Evolutionary conservation across 345 rosid genomes (phyloP), one percentile per base, ranked within the genome.

Genomic region (Nephelium lappaceum): DNA sequence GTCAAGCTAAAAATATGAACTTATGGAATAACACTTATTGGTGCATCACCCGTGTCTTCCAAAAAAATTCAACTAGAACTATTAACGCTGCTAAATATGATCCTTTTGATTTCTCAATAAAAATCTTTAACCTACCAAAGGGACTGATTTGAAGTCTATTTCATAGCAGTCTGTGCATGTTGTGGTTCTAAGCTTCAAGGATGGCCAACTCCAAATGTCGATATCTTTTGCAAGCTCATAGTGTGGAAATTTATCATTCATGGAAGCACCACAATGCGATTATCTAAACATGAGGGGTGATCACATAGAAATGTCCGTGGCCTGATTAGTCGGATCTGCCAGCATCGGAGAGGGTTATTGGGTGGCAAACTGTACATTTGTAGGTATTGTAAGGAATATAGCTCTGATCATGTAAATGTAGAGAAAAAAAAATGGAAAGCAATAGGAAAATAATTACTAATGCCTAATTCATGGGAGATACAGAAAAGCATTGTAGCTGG

Each of bases 371-470:
- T 88, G 90, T 88, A 88, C 77, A 90, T 87, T 84, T 87, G 93
- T 90, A 90, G 92, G 85, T 88, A 87, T 84, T 79, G 85, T 81
- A 79, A 83, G 74, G 42, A 82, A 83, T 83, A 88, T 83, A 88
- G 88, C 77, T 81, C 81, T 62, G 72, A 62, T 74, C 66, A 10
- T 75, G 85, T 79, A 83, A 79, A 83, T 81, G 73, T 81, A 45
- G 74, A 60, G 79, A n/a, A 51, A 78, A 77, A 82, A 77, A 74
- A 47, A 65, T 23, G 66, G 45, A 49, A 58, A 77, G 78, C 15
- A 67, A 76, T 62, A 75, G 78, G 77, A 67, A 78, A 72, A 77
- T 69, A 78, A 67, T 60, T 69, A 47, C 80, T 69, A 69, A 66
- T 47, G 72, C 45, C 67, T 43, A 42, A 65, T 63, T 76, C 4